Evolutionary conservation across 202 grass and related monocot species (phyloP), one percentile per base, ranked within the genome.

Genomic region (Carex sylvatica): DNA sequence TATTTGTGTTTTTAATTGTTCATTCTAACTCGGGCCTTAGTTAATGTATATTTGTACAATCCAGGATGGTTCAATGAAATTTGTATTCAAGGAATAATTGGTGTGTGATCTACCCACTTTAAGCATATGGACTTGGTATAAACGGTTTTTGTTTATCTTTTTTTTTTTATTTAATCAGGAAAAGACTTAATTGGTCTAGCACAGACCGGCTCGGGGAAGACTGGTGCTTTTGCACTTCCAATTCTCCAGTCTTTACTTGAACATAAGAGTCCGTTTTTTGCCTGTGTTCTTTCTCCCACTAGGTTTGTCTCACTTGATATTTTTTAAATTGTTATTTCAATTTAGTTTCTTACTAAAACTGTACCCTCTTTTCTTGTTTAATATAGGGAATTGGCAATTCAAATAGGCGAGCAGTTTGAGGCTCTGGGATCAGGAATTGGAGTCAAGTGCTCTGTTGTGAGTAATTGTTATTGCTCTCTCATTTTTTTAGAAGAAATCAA

Each of bases 131-230:
- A 33, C 33, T 19, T 38, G 65, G 31, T 68, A 68, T 68, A 38
- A 38, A 16, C 65, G 12, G 24, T 20, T 66, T 26, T 65, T 14
- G 19, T 65, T 67, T 49, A 49, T 51, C 20, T 59, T 74, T 26
- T 46, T 18, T 31, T 78, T 61, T 52, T 56, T 65, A 18, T 89
- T 66, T 59, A 71, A 22, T 38, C 80, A 94, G 95, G 92, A 65
- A 89, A 86, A 78, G 95, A 98, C 81, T 65, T 98, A 15, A 94
- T 94, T 51, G 92, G 90, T 36, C 59, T 98, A 65, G 95, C 92
- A 40, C 92, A 98, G 80, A 94, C 92, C 14, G 95, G 95, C 19
- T 97, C 92, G 1, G 92, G 92, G 9, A 94, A 98, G 87, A 98
- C 95, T 59, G 95, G 82, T 52, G 95, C 95, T 1, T 98, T 98